phyloP scores from a whole-genome alignment of 106 monocot species.

The Xerophyta viscosa region DNA sequence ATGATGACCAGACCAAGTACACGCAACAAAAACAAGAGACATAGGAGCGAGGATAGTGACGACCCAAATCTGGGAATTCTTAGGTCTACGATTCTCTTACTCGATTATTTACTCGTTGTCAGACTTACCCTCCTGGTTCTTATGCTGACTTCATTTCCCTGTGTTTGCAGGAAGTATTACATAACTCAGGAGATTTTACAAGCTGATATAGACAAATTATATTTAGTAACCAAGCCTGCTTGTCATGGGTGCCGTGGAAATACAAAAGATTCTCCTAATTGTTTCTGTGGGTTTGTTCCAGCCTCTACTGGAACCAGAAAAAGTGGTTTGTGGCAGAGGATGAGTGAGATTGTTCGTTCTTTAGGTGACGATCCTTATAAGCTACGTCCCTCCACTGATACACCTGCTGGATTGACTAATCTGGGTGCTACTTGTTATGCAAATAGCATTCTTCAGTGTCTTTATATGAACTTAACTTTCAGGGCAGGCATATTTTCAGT shows the following conservation, averaged over 20 bases:
- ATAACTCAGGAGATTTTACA: conserved; percentile 46
- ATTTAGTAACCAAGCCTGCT: conserved; percentile 50
- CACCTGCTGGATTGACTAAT: conserved; percentile 91
- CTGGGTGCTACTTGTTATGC: conserved; percentile 99
- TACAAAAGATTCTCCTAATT: conserved; percentile 85
- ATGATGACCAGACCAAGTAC: conserved; percentile 87
- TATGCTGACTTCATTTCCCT: not conserved
- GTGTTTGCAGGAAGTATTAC: conserved; percentile 68
- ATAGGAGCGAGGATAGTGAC: conserved; percentile 31
- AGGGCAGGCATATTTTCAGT: conserved; percentile 73
- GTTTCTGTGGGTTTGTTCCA: conserved; percentile 88
- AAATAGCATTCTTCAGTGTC: conserved; percentile 97
- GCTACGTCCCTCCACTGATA: conserved; percentile 55
- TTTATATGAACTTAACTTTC: conserved; percentile 88
- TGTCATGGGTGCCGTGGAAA: conserved; percentile 89
- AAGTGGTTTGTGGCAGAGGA: conserved; percentile 83
- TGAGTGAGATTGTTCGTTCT: conserved; percentile 63
- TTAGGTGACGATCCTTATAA: conserved; percentile 66
- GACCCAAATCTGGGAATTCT: conserved; percentile 37
- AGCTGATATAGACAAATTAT: conserved; percentile 59
- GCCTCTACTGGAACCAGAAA: conserved; percentile 60
- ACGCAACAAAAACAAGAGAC: conserved; percentile 73
- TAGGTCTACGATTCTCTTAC: conserved; percentile 23
- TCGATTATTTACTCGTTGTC: not conserved
- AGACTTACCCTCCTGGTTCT: not conserved